Percentiles rank a stretch among this genome's conserved stretches.
Evolutionary conservation across 179 eudicot species (phyloP).

Genomic region (Spergularia azorica): DNA sequence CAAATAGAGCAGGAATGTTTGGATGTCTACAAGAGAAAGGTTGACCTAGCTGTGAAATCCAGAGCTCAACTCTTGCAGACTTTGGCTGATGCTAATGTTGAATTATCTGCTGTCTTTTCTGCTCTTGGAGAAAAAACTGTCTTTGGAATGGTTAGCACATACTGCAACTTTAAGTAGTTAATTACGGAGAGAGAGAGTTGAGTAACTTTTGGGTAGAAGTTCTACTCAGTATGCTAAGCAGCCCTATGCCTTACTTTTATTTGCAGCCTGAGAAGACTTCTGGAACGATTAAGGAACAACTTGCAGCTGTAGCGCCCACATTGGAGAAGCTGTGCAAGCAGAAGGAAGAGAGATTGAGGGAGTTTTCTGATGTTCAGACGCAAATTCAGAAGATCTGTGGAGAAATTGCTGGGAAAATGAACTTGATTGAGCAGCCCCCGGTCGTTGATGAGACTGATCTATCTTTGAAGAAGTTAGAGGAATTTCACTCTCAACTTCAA

Average conservation of each 20-base stretch:
- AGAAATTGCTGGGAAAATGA: slow-evolving; percentile 69
- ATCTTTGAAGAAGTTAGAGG: slow-evolving; percentile 80
- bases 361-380: slow-evolving; percentile 72
- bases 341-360: slow-evolving; percentile 81
- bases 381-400: slow-evolving; percentile 86
- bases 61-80: slow-evolving; percentile 87
- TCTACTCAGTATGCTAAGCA: not conserved
- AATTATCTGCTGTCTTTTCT: slow-evolving; percentile 68
- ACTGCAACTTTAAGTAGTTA: not conserved
- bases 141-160: slow-evolving; percentile 58
- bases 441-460: slow-evolving; percentile 84
- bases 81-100: slow-evolving; percentile 80
- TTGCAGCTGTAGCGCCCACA: slow-evolving; percentile 83
- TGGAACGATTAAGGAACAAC: slow-evolving; percentile 95
- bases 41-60: slow-evolving; percentile 87
- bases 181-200: not conserved
- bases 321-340: slow-evolving; percentile 77
- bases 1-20: slow-evolving; percentile 93
- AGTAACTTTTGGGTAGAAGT: not conserved
- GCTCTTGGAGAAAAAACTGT: slow-evolving; percentile 88
- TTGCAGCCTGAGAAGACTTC: slow-evolving; percentile 82
- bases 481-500: slow-evolving; percentile 82
- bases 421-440: slow-evolving; percentile 51
- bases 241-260: slow-evolving; percentile 26
- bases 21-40: slow-evolving; percentile 96